Conservation (phyloP, 116 monocot genomes). For the Cymodocea nodosa region DNA sequence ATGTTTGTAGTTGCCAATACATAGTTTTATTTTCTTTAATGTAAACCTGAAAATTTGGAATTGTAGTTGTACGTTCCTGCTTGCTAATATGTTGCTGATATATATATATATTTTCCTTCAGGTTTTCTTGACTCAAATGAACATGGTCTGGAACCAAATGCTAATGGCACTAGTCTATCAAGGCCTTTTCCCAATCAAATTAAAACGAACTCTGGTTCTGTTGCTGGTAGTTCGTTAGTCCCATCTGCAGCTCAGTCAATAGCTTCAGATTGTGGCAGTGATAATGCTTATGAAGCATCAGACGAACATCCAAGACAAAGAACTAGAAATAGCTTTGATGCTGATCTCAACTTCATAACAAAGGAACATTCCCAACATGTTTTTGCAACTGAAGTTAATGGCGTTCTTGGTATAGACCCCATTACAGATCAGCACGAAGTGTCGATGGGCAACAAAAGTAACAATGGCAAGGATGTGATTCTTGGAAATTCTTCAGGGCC, state of each 20-base stretch:
- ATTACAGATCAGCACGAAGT: slow-evolving; percentile 20
- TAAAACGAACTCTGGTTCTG: slow-evolving; percentile 14
- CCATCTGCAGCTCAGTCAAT: slow-evolving; percentile 41
- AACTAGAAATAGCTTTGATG: neutral
- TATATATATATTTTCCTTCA: slow-evolving; percentile 18
- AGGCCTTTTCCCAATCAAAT: slow-evolving; percentile 11
- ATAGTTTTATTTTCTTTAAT: too few species aligned
- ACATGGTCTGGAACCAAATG: slow-evolving; percentile 14
- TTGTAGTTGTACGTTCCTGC: neutral
- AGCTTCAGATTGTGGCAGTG: slow-evolving; percentile 49
- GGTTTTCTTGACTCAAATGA: slow-evolving; percentile 40
- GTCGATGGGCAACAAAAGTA: slow-evolving; percentile 7
- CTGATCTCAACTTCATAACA: slow-evolving; percentile 7
- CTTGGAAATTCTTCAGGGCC: slow-evolving; percentile 15
- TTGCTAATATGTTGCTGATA: neutral
- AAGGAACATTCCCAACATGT: slow-evolving; percentile 3
- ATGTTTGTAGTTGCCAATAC: too few species aligned
- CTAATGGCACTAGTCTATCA: slow-evolving; percentile 9
- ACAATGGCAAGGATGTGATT: slow-evolving; percentile 11
- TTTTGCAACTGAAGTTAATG: slow-evolving; percentile 14
- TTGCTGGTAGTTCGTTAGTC: slow-evolving; percentile 29
- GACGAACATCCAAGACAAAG: slow-evolving; percentile 12
- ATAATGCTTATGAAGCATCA: slow-evolving; percentile 37
- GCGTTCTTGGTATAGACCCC: slow-evolving; percentile 18
- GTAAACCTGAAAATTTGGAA: too few species aligned